Evolutionary conservation across 164 flowering plant species (phyloP).

Genomic region (Liriodendron chinense): DNA sequence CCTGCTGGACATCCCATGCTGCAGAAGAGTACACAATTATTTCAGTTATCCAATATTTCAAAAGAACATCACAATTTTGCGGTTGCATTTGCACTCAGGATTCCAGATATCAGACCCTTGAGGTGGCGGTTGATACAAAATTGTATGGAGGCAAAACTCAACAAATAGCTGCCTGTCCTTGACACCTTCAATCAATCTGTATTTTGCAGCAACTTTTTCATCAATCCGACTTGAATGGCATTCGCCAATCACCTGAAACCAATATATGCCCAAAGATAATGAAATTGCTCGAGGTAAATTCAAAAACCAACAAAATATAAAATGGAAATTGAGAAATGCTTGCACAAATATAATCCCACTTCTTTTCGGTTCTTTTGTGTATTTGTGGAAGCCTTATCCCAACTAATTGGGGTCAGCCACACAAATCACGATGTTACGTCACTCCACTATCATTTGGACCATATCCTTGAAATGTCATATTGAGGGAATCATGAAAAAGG

Average conservation of each 20-base stretch:
- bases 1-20: constrained; percentile 70
- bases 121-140: constrained; percentile 68
- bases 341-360: too few species aligned
- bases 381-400: too few species aligned
- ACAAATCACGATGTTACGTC: too few species aligned
- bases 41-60: not conserved
- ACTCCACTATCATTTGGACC: too few species aligned
- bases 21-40: constrained; percentile 21
- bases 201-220: constrained; percentile 58
- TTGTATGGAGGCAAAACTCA: constrained; percentile 80
- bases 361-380: too few species aligned
- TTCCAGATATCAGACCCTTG: constrained; percentile 52
- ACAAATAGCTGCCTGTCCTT: constrained; percentile 54
- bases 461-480: too few species aligned
- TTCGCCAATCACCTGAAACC: constrained; percentile 81
- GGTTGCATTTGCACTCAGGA: not conserved
- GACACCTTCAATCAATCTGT: constrained; percentile 40
- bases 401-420: too few species aligned
- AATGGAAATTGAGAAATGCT: not conserved
- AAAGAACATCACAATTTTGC: not conserved
- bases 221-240: constrained; percentile 60
- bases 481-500: too few species aligned
- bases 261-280: constrained; percentile 14
- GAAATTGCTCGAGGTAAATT: not conserved
- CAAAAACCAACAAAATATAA: constrained; percentile 6